Evolutionary conservation across 2,329 filamentous ascomycete genomes (phyloP).

Genomic region (Alternaria brassicicola): DNA sequence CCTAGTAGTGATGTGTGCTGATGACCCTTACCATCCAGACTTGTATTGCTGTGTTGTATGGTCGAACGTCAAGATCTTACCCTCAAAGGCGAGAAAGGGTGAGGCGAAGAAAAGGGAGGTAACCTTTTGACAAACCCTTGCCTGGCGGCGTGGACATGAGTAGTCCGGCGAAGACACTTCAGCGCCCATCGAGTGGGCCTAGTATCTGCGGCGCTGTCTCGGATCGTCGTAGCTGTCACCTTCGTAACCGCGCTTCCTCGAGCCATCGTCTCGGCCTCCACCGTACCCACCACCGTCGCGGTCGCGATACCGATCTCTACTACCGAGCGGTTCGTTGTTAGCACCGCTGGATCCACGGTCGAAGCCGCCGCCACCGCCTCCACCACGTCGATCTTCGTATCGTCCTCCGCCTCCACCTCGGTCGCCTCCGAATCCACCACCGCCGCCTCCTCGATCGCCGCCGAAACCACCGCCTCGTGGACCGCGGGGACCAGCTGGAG

Average conservation of each 20-base stretch:
- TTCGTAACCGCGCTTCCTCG: conserved; percentile 62
- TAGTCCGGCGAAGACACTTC: conserved; percentile 5
- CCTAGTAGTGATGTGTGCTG: not conserved
- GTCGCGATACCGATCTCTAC: conserved; percentile 56
- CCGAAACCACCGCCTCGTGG: conserved; percentile 49
- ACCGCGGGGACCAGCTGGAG: conserved; percentile 56
- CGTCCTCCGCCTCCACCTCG: conserved; percentile 33
- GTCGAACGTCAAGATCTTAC: conserved; percentile 40
- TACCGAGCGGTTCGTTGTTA: conserved; percentile 82
- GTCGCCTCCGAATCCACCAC: conserved; percentile 34
- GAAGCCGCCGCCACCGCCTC: conserved; percentile 24
- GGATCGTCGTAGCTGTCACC: conserved; percentile 80
- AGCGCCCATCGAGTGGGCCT: conserved; percentile 31
- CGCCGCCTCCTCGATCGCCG: conserved; percentile 42
- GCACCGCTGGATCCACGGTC: conserved; percentile 66
- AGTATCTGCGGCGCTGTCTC: conserved; percentile 66
- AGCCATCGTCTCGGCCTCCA: conserved; percentile 48
- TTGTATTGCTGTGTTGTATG: conserved; percentile 20
- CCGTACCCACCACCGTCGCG: conserved; percentile 32
- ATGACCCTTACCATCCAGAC: conserved; percentile 36
- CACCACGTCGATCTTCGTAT: conserved; percentile 23
- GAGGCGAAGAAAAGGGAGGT: conserved; percentile 41
- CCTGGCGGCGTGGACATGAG: no score
- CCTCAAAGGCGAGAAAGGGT: conserved; percentile 43
- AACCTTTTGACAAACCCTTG: conserved; percentile 50